phyloP scores from a whole-genome alignment of 2,329 filamentous ascomycete species.

The Fusarium armeniacum region DNA sequence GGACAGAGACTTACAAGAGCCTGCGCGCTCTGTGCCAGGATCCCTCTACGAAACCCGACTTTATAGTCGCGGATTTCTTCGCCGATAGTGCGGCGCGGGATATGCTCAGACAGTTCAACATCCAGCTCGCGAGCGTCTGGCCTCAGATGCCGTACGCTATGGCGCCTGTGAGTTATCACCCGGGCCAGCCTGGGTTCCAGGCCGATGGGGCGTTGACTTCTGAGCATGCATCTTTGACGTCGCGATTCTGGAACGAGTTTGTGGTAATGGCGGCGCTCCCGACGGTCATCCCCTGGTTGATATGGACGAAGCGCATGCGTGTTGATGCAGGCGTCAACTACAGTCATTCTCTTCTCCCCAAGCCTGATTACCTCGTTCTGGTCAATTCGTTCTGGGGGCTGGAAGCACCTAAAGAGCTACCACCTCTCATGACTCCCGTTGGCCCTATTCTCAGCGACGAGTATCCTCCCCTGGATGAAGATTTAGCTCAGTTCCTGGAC shows the following conservation, averaged over 20 bases:
- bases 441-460: slow-evolving; percentile 58
- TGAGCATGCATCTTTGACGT: slow-evolving; percentile 56
- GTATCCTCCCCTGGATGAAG: slow-evolving; percentile 52
- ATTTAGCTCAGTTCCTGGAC: slow-evolving; percentile 51
- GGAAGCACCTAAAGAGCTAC: slow-evolving; percentile 59
- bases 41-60: slow-evolving; percentile 51
- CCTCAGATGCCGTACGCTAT: slow-evolving; percentile 59
- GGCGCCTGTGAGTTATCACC: slow-evolving; percentile 57
- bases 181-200: slow-evolving; percentile 59
- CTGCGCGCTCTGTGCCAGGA: slow-evolving; percentile 38
- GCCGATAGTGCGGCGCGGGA: slow-evolving; percentile 59
- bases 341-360: slow-evolving; percentile 48
- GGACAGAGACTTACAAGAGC: slow-evolving; percentile 50
- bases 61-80: slow-evolving; percentile 61
- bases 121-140: slow-evolving; percentile 58
- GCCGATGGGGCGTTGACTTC: slow-evolving; percentile 55
- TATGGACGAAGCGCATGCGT: slow-evolving; percentile 55
- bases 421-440: slow-evolving; percentile 56
- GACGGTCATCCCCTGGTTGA: slow-evolving; percentile 49
- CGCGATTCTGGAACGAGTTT: slow-evolving; percentile 56
- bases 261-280: slow-evolving; percentile 52
- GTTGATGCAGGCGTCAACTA: slow-evolving; percentile 53
- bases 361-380: slow-evolving; percentile 59
- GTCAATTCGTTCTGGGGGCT: slow-evolving; percentile 62
- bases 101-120: slow-evolving; percentile 54